Evolutionary conservation across 176 grass and related monocot species (phyloP), one percentile per base, ranked within the genome.

Genomic region (Zoysia japonica): DNA sequence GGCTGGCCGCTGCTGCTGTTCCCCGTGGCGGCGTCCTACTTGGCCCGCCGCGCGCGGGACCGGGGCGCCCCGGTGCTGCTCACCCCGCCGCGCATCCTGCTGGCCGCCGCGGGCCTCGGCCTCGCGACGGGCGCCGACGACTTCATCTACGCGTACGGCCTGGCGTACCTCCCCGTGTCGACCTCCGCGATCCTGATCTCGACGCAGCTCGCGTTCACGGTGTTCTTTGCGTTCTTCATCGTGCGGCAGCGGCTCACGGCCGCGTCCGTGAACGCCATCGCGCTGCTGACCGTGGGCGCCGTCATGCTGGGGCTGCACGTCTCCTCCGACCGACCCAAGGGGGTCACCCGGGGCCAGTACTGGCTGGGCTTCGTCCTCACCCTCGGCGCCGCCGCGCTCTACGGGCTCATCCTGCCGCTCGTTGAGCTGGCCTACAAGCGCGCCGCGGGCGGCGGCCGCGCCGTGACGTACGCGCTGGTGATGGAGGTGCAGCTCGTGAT

Each of bases 401-500:
- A 94, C 73, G 92, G 92, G 20, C 77, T 94, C 15, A 53, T 94
- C 61, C 51, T 88, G 56, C 83, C 92, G 77, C 81, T 87, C 6
- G 61, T 91, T 4, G 89, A 94, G 83, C 79, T 92, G 11, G 43
- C 83, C 2, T 89, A 92, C 73, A 82, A 47, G 86, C 79, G 81
- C 40, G 86, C 85, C 4, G 81, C 74, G 9, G 80, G 64, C n/a
- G 74, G 79, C 28, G 88, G 84, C 17, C 75, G 83, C 45, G 80
- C 67, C 43, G 62, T 94, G 2, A 94, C 88, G 43, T 94, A 94
- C 73, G 80, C 89, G 47, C 80, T 94, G n/a, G 89, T 94, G 8
- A 47, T 94, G 55, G 92, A 94, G 86, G 82, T 91, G 92, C 92
- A 94, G 80, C 83, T 94, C 5, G 80, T 94, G 0, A 94, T 94